A percentile compares a stretch with the other conserved stretches of the same genome.
Evolutionary conservation across 2,329 filamentous ascomycete genomes (phyloP).

Genomic region (Ampelomyces quisqualis): DNA sequence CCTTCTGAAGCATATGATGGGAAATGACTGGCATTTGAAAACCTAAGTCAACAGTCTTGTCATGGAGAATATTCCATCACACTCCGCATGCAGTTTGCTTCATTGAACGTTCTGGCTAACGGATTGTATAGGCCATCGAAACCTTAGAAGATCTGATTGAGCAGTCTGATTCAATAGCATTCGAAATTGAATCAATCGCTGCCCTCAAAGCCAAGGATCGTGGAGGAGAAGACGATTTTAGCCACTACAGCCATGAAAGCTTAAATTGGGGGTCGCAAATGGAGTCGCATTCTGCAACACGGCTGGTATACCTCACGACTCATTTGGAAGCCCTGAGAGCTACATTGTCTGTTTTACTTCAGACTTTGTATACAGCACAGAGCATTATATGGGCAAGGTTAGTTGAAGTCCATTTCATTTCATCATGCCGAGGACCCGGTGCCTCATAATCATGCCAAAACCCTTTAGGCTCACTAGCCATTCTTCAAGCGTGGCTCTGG

Average conservation of each 20-base stretch:
- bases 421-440: background rate
- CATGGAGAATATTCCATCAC: too few species aligned
- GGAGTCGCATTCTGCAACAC: constrained; percentile 12
- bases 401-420: constrained; percentile 7
- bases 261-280: too few species aligned
- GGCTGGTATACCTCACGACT: constrained; percentile 35
- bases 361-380: constrained; percentile 43
- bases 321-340: constrained; percentile 40
- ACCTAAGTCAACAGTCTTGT: too few species aligned
- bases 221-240: too few species aligned
- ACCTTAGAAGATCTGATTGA: constrained; percentile 37
- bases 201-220: constrained; percentile 9
- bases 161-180: constrained; percentile 32
- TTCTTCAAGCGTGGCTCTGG: too few species aligned
- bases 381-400: constrained; percentile 44
- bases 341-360: constrained; percentile 43
- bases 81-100: too few species aligned
- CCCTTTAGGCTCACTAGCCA: too few species aligned
- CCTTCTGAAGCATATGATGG: too few species aligned
- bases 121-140: constrained; percentile 31
- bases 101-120: constrained; percentile 7
- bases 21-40: too few species aligned
- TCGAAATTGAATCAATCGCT: constrained; percentile 31
- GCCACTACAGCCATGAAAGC: too few species aligned
- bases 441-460: too few species aligned